Conservation (phyloP, 192 early-diverging fungal genomes). For the Entomortierella parvispora region DNA sequence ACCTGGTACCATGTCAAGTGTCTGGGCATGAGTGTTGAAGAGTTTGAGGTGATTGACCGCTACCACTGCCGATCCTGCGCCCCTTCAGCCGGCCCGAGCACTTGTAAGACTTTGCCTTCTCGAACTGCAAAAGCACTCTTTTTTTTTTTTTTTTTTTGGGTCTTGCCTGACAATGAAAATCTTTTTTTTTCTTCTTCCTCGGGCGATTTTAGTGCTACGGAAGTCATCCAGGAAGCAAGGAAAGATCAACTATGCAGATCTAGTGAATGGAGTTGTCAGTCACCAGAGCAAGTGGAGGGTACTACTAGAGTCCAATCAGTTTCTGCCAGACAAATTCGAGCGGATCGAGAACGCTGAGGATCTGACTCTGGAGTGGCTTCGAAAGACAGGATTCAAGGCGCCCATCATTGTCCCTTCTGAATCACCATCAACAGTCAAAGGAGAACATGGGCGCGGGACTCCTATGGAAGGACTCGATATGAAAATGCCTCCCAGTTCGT, state of each 20-base stretch:
- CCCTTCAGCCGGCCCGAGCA: constrained; percentile 65
- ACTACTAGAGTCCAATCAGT: constrained; percentile 73
- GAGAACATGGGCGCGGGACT: not conserved
- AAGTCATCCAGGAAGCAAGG: constrained; percentile 67
- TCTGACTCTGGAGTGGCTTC: constrained; percentile 74
- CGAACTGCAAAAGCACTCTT: not conserved
- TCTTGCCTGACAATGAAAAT: too few species aligned
- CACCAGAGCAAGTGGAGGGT: constrained; percentile 86
- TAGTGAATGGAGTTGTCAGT: constrained; percentile 80
- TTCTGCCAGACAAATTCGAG: constrained; percentile 73
- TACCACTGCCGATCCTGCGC: constrained; percentile 72
- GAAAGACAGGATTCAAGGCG: constrained; percentile 68
- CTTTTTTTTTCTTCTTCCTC: constrained; percentile 1
- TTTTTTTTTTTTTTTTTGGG: too few species aligned
- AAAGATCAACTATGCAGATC: constrained; percentile 84
- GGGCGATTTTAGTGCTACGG: constrained; percentile 15
- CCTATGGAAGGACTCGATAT: constrained; percentile 77
- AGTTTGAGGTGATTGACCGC: constrained; percentile 69
- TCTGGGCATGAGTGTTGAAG: constrained; percentile 61
- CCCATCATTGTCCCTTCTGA: constrained; percentile 76
- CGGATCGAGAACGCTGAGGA: constrained; percentile 66
- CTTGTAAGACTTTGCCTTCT: constrained; percentile 37
- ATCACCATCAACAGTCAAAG: not conserved
- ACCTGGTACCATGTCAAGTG: constrained; percentile 76
- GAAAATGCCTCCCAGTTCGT: constrained; percentile 73